Base-by-base conservation (phyloP, 2,329 filamentous ascomycete genomes). In the Penicillium psychrosexuale region DNA sequence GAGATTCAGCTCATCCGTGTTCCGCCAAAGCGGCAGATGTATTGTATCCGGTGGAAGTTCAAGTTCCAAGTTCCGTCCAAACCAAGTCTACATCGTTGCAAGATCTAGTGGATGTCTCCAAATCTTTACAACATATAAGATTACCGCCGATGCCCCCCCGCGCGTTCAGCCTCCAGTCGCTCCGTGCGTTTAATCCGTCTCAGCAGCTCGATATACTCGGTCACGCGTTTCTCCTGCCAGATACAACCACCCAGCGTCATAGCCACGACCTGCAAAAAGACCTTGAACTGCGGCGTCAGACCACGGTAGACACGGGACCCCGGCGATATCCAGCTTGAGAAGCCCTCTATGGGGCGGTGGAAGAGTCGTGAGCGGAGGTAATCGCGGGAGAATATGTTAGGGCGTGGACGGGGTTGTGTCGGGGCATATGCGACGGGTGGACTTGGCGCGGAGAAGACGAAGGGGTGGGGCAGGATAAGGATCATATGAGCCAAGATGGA, bases 181-280 rank as follows among this genome's bases (percentile, higher is more conserved):
- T 76, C 75, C 12, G 72, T 74, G 30, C 77, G 69, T 60, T 76
- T 75, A 40, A 72, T 52, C 59, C 67, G 68, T 52, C 77, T 65
- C 53, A 77, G 59, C 11, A 69, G 56, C n/a, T 78, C 71, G 56
- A 78, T 73, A 61, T 77, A 80, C 46, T 77, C 75, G 22, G 68
- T 71, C 37, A 79, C 74, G 39, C 76, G 65, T 56, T 68, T 69
- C 66, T 80, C 78, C 2, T 78, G 78, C 70, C 77, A 79, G 44
- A 80, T 73, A 59, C 73, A 77, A 1, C 77, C 78, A 8, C 78
- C 78, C 45, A 79, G 64, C 5, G 73, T 79, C 76, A 79, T 78
- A 33, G 66, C 69, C 5, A 72, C 72, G 30, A 80, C 72, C 56
- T 80, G 77, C 34, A 80, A 61, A 58, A 78, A 79, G 28, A 78